Base-by-base conservation (phyloP, 768 basidiomycete species). In the Tylopilus felleus region DNA sequence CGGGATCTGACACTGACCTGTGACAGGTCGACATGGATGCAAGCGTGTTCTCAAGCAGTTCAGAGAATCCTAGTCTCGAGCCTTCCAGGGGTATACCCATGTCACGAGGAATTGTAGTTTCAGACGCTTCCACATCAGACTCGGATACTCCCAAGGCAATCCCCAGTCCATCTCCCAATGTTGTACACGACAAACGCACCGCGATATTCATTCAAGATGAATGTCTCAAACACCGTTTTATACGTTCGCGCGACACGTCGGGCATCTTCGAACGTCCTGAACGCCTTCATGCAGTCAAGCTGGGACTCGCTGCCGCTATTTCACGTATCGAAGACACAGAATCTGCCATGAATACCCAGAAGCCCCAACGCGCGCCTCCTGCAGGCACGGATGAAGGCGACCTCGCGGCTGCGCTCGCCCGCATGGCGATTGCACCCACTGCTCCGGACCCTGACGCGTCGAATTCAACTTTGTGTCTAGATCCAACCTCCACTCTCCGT, bases 251-350 rank as follows among this genome's bases (percentile, higher is more conserved):
- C 47, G 86, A 92, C 61, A 75, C 76, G 0, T 90, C 89, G 1
- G 75, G 77, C 42, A 85, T 97, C 49, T 83, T 95, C n/a, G 96
- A 98, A 67, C 80, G 92, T 10, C 95, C 95, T 0, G 90, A 97
- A 66, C 83, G 96, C 22, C 74, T 98, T 25, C 81, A 86, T 46
- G 94, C 94, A 0, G 83, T 98, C 47, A 83, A 85, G 59, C 64
- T 90, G 5, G 96, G 95, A 2, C 76, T 97, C 8, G 80, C 93
- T 3, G 88, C 88, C 8, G 90, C 88, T 0, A 76, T 91, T 19
- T 80, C 93, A 8, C 81, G 87, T 46, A 71, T 93, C 5, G 87
- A 90, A 60, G 75, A 75, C 8, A 40, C 19, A 0, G 52, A 49
- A 8, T 25, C 45, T 4, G 47, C 27, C 5, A 27, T 29, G 4